A percentile compares a stretch with the other conserved stretches of the same genome.
Evolutionary conservation across 2,329 filamentous ascomycete species (phyloP).

Genomic region (Hypoxylon sp.): DNA sequence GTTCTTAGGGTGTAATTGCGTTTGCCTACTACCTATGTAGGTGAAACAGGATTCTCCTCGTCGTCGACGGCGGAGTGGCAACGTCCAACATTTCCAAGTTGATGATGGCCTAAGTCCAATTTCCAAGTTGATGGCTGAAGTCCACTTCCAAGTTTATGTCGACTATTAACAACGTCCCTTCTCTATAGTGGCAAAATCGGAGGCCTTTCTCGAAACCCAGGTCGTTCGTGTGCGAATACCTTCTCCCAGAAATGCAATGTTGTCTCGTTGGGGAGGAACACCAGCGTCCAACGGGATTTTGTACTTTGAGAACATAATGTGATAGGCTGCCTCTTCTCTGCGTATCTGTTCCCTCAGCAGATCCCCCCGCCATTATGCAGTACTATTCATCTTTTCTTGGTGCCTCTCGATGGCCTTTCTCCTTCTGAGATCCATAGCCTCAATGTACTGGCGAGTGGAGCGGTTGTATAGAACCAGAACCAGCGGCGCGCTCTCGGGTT

Average conservation of each 20-base stretch:
- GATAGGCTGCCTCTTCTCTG: too few species aligned
- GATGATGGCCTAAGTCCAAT: too few species aligned
- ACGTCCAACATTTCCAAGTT: neutral
- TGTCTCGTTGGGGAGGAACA: slow-evolving; percentile 2
- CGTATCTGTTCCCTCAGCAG: neutral
- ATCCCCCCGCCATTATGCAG: neutral
- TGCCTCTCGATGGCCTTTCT: too few species aligned
- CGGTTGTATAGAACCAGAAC: neutral
- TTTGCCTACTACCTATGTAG: too few species aligned
- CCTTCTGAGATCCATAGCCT: too few species aligned
- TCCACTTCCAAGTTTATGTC: neutral
- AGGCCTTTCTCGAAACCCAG: neutral
- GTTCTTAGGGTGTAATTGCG: too few species aligned
- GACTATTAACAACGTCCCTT: slow-evolving; percentile 2
- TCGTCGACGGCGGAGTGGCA: neutral
- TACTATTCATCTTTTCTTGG: too few species aligned
- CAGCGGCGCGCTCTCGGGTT: neutral
- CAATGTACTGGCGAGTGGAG: too few species aligned
- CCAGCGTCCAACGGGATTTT: neutral
- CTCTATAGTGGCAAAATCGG: slow-evolving; percentile 9
- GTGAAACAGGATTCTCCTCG: neutral
- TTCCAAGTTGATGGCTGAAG: neutral
- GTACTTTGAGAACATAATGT: neutral
- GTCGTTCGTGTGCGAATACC: neutral
- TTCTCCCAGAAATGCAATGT: too few species aligned